Evolutionary conservation across 1,284 basidiomycete species (phyloP).

Genomic region (Pseudozyma tsukubaensis): DNA sequence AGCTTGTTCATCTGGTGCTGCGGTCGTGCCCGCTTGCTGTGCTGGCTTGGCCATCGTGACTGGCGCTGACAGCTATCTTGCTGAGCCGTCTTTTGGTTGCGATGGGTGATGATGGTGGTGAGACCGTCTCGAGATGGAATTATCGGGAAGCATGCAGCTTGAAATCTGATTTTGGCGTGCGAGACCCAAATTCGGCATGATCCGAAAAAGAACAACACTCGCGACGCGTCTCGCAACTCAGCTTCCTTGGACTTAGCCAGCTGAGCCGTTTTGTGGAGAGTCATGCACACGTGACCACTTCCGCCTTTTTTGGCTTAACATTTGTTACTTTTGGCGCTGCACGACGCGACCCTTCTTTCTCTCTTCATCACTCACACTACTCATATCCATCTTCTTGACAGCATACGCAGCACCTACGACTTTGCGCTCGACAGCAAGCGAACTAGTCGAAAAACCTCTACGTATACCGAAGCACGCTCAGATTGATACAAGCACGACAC

Average conservation of each 20-base stretch:
- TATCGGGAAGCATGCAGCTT: neutral
- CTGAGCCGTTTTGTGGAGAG: slow-evolving; percentile 6
- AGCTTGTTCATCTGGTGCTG: neutral
- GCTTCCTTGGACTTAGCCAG: neutral
- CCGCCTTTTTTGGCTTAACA: neutral
- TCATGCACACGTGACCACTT: slow-evolving; percentile 22
- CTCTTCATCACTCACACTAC: slow-evolving; percentile 16
- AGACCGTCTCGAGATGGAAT: neutral
- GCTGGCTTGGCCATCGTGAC: slow-evolving; percentile 6
- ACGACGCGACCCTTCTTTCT: slow-evolving; percentile 36
- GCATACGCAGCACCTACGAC: neutral
- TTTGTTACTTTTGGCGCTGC: slow-evolving; percentile 9
- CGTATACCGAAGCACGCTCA: neutral
- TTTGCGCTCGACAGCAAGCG: neutral
- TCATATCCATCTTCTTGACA: neutral
- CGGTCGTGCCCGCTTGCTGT: neutral
- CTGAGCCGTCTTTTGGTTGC: neutral
- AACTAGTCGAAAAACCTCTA: neutral
- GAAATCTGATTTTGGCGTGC: neutral
- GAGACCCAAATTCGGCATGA: neutral
- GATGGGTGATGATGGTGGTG: slow-evolving; percentile 20
- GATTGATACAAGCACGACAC: neutral
- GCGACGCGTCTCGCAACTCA: slow-evolving; percentile 32
- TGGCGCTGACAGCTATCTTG: neutral
- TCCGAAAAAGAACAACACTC: slow-evolving; percentile 39